Percentiles rank a stretch among this genome's conserved stretches.
These are phyloP conservation scores for Kodamaea laetipori DNA, from an alignment of 805 yeast species.

Conservation along the genomic window DNA sequence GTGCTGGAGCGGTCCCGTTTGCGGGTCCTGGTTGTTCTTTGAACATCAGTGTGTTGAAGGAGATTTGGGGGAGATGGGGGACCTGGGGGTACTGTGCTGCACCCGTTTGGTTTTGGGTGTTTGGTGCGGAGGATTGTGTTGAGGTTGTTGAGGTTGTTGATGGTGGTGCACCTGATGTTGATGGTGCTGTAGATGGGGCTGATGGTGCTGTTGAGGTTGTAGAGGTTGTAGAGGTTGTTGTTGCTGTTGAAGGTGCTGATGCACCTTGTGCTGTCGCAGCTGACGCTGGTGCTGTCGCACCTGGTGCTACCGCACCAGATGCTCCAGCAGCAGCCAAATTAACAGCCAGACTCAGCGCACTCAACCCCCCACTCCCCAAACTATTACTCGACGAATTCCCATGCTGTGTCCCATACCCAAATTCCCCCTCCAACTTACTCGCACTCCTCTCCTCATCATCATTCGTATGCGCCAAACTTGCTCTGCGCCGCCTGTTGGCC, in stretches of 20 bases:
- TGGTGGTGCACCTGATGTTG: background rate
- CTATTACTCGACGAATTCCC: constrained; percentile 6
- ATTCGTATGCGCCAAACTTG: constrained; percentile 22
- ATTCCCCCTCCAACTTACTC: constrained; percentile 1
- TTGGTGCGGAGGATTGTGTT: background rate
- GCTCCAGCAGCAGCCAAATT: constrained; percentile 3
- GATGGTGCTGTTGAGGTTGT: too few species aligned
- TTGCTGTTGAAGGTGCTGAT: too few species aligned
- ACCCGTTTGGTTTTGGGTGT: too few species aligned
- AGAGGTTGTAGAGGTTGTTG: background rate
- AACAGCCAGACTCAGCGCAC: constrained; percentile 1
- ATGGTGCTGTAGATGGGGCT: too few species aligned
- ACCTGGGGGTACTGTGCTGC: constrained; percentile 19
- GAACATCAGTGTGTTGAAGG: constrained; percentile 47
- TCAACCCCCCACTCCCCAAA: constrained; percentile 4
- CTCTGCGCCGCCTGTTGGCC: constrained; percentile 75
- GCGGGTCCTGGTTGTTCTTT: constrained; percentile 16
- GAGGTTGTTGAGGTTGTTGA: constrained; percentile 2
- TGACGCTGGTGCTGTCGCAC: too few species aligned
- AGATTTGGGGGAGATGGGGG: constrained; percentile 32
- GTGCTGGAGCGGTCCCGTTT: background rate
- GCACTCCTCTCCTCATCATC: constrained; percentile 11
- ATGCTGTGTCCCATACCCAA: constrained; percentile 3
- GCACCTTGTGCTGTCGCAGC: too few species aligned
- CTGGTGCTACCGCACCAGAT: background rate